Evolutionary conservation across 2,329 filamentous ascomycete genomes (phyloP).

Genomic region (Aspergillus ibericus): DNA sequence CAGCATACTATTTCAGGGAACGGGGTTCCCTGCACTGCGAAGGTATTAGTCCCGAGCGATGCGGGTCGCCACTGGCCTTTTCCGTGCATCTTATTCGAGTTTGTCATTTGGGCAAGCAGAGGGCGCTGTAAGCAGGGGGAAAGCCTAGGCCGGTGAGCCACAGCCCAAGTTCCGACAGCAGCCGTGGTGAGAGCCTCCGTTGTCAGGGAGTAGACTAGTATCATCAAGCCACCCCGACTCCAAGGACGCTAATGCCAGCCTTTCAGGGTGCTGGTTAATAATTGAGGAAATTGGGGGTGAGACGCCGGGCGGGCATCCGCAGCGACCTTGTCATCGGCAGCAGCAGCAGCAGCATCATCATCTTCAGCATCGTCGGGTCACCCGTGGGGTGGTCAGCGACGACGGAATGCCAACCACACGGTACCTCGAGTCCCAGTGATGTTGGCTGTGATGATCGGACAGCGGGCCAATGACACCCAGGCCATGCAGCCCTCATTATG

Average conservation of each 20-base stretch:
- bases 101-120: neutral
- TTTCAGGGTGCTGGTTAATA: neutral
- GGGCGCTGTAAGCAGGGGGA: conserved; percentile 2
- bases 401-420: conserved; percentile 1
- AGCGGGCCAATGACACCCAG: conserved; percentile 7
- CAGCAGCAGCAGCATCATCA: neutral
- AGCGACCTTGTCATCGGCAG: too few relatives aligned
- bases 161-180: neutral
- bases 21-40: conserved; percentile 15
- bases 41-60: conserved; percentile 15
- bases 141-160: conserved; percentile 3
- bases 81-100: neutral
- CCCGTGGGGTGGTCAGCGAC: conserved; percentile 1
- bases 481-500: neutral
- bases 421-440: neutral
- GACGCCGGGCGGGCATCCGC: neutral
- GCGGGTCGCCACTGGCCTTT: conserved; percentile 11
- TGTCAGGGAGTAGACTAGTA: conserved; percentile 2
- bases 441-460: neutral
- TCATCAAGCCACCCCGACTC: neutral
- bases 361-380: neutral
- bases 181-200: conserved; percentile 2
- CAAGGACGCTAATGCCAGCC: neutral
- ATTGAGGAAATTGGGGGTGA: neutral
- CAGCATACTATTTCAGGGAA: conserved; percentile 26